phyloP scores from a whole-genome alignment of 805 yeast species.

The Debaryomyces tyrocola region DNA sequence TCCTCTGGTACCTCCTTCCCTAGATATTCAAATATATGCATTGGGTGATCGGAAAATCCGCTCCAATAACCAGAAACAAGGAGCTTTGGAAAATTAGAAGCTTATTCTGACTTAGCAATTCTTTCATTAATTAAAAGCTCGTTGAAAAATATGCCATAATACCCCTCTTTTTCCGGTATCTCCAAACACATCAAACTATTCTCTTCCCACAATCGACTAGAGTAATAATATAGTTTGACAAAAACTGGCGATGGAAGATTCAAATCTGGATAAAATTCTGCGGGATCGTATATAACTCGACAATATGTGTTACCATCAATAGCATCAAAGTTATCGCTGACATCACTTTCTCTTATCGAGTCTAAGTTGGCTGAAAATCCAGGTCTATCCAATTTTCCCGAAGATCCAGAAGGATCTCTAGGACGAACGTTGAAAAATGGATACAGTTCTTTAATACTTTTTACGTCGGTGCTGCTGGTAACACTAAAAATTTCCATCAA shows the following conservation, averaged over 20 bases:
- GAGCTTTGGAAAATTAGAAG: conserved; percentile 3
- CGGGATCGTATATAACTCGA: conserved; percentile 3
- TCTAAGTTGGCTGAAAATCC: not conserved
- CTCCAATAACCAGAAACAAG: conserved; percentile 3
- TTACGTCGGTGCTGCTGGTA: not conserved
- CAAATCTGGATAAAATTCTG: not conserved
- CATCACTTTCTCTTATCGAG: not conserved
- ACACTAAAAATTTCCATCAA: not conserved
- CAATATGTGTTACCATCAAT: conserved; percentile 2
- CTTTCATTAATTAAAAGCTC: conserved; percentile 1
- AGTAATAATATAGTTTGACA: conserved; percentile 1
- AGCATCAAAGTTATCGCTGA: not conserved
- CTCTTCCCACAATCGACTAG: not conserved
- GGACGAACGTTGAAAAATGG: conserved; percentile 1
- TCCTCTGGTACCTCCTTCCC: not conserved
- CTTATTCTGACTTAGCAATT: not conserved
- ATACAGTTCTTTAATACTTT: not conserved
- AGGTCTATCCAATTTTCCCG: not conserved
- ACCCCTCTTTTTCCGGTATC: not conserved
- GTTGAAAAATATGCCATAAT: conserved; percentile 3
- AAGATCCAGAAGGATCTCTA: not conserved
- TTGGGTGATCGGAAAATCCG: not conserved
- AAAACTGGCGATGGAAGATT: not conserved
- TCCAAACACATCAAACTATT: not conserved
- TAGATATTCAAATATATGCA: conserved; percentile 1